Evolutionary conservation across 2,329 filamentous ascomycete genomes (phyloP).

Genomic region (Ramularia endophylla): DNA sequence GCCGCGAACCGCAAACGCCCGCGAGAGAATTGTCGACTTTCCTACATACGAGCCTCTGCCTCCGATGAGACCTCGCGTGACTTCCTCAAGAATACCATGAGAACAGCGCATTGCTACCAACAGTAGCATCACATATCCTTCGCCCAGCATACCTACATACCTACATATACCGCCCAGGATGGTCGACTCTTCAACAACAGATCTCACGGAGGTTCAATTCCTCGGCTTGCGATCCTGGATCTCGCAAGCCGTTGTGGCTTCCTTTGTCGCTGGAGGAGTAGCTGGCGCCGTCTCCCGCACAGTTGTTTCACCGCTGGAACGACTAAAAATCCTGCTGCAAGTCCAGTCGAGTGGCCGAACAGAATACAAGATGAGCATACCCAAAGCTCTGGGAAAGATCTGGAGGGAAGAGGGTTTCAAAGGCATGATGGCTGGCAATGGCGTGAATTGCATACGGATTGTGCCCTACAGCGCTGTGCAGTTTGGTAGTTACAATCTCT

Average conservation of each 20-base stretch:
- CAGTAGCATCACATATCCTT: no score
- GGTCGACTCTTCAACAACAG: no score
- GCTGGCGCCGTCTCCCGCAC: slow-evolving; percentile 97
- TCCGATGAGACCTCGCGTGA: no score
- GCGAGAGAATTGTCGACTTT: no score
- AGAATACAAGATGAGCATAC: slow-evolving; percentile 89
- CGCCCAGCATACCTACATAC: no score
- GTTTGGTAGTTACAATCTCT: slow-evolving; percentile 97
- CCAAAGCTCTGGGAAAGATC: slow-evolving; percentile 87
- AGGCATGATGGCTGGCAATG: slow-evolving; percentile 96
- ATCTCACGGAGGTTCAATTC: no score
- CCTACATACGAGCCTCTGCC: no score
- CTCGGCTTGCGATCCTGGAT: slow-evolving; percentile 36
- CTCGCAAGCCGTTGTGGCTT: slow-evolving; percentile 79
- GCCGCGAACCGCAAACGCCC: no score
- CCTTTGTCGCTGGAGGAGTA: slow-evolving; percentile 89
- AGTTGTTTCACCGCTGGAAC: slow-evolving; percentile 91
- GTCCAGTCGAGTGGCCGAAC: slow-evolving; percentile 84
- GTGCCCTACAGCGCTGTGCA: slow-evolving; percentile 98
- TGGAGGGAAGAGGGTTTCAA: slow-evolving; percentile 95
- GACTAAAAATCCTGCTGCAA: slow-evolving; percentile 96
- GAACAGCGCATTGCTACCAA: no score
- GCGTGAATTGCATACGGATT: slow-evolving; percentile 96
- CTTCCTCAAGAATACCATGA: no score
- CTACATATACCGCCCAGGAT: no score